Evolutionary conservation across 805 yeast species (phyloP).

Genomic region (Ogataea methanolica): DNA sequence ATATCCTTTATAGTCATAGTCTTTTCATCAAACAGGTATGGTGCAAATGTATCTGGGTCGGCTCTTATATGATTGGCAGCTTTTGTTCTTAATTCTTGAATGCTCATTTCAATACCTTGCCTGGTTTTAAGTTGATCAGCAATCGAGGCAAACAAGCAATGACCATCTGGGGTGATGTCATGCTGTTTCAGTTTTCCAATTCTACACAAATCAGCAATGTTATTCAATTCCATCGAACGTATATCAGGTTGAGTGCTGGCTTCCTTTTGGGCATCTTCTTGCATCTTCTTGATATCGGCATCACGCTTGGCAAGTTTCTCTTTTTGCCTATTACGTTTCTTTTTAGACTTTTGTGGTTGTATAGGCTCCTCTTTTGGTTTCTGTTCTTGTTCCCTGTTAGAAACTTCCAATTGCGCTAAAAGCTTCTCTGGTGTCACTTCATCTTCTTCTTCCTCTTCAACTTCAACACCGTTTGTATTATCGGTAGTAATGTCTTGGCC

Average conservation of each 20-base stretch:
- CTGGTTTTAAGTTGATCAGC: constrained; percentile 68
- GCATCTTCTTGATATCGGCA: constrained; percentile 57
- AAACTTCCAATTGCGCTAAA: constrained; percentile 52
- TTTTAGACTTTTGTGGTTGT: constrained; percentile 16
- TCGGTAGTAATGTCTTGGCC: background rate
- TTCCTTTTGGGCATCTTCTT: constrained; percentile 67
- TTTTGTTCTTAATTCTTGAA: constrained; percentile 52
- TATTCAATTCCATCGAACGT: constrained; percentile 66
- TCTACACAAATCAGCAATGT: constrained; percentile 50
- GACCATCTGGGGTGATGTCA: constrained; percentile 89
- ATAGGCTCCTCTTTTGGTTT: constrained; percentile 3
- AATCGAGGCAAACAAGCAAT: constrained; percentile 84
- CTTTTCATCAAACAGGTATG: constrained; percentile 78
- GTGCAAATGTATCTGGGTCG: constrained; percentile 67
- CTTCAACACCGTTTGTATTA: constrained; percentile 10
- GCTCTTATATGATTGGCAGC: constrained; percentile 65
- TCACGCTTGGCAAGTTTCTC: constrained; percentile 77
- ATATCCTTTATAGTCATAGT: constrained; percentile 62
- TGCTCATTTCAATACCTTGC: constrained; percentile 35
- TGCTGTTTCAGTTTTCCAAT: constrained; percentile 45
- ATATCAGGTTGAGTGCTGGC: constrained; percentile 63
- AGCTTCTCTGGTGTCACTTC: constrained; percentile 65
- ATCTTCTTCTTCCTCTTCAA: constrained; percentile 27
- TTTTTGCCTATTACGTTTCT: constrained; percentile 74
- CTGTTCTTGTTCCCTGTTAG: constrained; percentile 21